A percentile compares a stretch with the other conserved stretches of the same genome.
Conservation (phyloP, 140 eudicot species). For the Oenanthe javanica region DNA sequence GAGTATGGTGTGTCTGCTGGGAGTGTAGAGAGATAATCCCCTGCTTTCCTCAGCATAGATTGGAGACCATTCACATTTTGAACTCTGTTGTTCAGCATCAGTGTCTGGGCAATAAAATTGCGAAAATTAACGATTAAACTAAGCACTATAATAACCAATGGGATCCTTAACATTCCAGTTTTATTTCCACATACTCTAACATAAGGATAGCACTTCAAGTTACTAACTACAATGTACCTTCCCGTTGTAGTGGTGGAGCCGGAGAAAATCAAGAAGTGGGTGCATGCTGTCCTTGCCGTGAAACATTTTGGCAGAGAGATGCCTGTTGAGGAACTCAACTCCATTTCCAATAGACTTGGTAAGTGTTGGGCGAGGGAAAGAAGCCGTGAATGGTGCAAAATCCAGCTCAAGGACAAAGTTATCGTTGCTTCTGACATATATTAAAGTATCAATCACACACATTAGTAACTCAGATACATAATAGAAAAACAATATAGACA, state of each 20-base stretch:
- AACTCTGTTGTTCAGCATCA: conserved; percentile 89
- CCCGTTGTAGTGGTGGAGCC: conserved; percentile 64
- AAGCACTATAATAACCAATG: too few relatives aligned
- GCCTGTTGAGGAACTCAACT: conserved; percentile 88
- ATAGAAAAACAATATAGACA: neutral
- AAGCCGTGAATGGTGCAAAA: conserved; percentile 76
- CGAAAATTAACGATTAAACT: neutral
- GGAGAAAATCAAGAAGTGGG: conserved; percentile 81
- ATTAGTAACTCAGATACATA: neutral
- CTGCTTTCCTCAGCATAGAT: conserved; percentile 62
- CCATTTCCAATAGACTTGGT: conserved; percentile 94
- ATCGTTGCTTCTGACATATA: conserved; percentile 38
- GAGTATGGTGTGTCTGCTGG: conserved; percentile 50
- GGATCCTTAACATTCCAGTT: neutral
- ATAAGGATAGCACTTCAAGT: neutral
- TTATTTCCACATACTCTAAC: neutral
- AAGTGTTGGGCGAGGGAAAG: conserved; percentile 74
- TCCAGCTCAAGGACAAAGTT: conserved; percentile 87
- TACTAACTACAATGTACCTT: conserved; percentile 32
- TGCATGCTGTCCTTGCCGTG: conserved; percentile 89
- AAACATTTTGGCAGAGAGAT: conserved; percentile 91
- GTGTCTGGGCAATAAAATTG: conserved; percentile 32
- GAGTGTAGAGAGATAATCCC: conserved; percentile 60
- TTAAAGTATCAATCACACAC: neutral
- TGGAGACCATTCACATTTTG: conserved; percentile 58